Base-by-base conservation (phyloP, 768 basidiomycete species). In the Gymnopilus junonius region DNA sequence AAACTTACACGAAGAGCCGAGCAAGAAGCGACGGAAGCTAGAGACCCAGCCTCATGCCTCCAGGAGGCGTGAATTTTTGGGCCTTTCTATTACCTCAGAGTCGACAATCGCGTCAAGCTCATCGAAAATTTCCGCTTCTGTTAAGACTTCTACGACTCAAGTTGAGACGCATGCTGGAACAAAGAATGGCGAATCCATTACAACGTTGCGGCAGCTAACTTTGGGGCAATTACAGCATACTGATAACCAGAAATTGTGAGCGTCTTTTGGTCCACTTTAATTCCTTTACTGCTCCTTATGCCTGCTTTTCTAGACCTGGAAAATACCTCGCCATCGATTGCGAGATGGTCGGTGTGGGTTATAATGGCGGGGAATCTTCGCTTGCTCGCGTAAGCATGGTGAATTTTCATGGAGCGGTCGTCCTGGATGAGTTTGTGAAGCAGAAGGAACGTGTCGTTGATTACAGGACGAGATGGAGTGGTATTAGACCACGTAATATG, bases 321-420 rank as follows among this genome's bases (percentile, higher is more conserved):
- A 89, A 85, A 70, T 91, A 91, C 65, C 77, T 97, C 43, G 88
- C 94, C 0, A 79, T 99, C 29, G 97, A 99, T 75, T 99, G 97
- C 69, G 97, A 99, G 76, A 97, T 99, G 95, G 96, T 99, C 11
- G 95, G 95, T 4, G 85, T 97, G n/a, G 95, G 95, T 0, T 82
- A 87, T n/a, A 83, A 89, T 25, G 94, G 93, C 21, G 76, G 75
- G 2, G 94, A 97, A 72, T 94, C 92, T 0, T 89, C 91, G 0
- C 83, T 97, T 14, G 96, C 95, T 1, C 88, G 96, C 32, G 92
- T 97, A 65, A 93, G 91, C 55, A 72, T 97, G 40, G 94, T 98
- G 60, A 97, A 98, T 75, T 97, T 87, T 72, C 80, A 93, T 63
- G 97, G 97, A 0, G 87, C 83, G 1, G 81, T 92, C 27, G 79